These are phyloP conservation scores for Phoma sp. DNA, from an alignment of 2,329 filamentous ascomycete species.

Conservation along the genomic window DNA sequence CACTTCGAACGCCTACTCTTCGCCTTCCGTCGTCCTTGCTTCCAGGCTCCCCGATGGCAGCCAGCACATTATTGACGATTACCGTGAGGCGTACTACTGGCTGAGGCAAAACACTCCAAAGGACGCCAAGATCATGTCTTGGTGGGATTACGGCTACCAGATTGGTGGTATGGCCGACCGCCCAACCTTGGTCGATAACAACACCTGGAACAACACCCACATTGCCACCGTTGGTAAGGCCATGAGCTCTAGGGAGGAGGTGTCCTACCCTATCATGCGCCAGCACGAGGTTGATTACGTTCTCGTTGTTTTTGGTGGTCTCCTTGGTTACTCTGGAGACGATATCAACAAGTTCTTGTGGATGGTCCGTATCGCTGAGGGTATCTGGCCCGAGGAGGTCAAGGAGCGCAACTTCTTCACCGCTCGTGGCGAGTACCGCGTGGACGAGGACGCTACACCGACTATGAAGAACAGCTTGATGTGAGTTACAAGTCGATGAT, in stretches of 20 bases:
- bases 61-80: constrained; percentile 99
- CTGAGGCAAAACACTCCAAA: constrained; percentile 94
- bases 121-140: constrained; percentile 98
- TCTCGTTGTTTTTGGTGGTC: constrained; percentile 93
- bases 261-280: constrained; percentile 97
- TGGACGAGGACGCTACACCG: constrained; percentile 90
- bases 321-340: constrained; percentile 95
- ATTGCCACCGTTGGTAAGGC: constrained; percentile 99
- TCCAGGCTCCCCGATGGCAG: constrained; percentile 91
- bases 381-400: constrained; percentile 99
- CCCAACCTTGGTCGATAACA: constrained; percentile 97
- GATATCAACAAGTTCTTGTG: constrained; percentile 99
- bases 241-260: constrained; percentile 96
- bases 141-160: constrained; percentile 99
- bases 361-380: constrained; percentile 99
- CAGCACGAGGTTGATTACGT: constrained; percentile 99
- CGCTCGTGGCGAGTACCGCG: constrained; percentile 87
- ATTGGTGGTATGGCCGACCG: constrained; percentile 99
- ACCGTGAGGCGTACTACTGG: constrained; percentile 99
- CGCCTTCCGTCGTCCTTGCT: constrained; percentile 93
- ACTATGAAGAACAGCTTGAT: constrained; percentile 99
- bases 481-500: constrained; percentile 61
- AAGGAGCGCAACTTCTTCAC: constrained; percentile 98
- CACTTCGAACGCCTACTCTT: constrained; percentile 98
- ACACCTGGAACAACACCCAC: constrained; percentile 99